These are phyloP conservation scores for Hypoxylon cercidicola DNA, from an alignment of 495 filamentous ascomycete species.

Conservation along the genomic window DNA sequence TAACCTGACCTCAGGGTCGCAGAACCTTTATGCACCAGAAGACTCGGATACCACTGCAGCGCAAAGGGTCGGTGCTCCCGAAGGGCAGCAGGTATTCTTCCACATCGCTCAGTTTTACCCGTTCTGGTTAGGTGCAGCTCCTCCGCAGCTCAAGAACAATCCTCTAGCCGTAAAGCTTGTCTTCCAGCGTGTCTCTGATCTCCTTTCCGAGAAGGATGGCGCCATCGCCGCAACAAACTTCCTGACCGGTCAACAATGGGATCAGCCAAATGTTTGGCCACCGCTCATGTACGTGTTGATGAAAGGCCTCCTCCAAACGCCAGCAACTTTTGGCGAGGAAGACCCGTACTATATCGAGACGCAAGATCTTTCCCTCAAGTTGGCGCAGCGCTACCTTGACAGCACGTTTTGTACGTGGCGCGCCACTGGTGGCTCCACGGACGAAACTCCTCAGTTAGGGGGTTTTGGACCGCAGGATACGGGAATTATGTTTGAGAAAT, in stretches of 20 bases:
- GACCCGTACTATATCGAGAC: conserved; percentile 55
- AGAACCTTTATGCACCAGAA: conserved; percentile 52
- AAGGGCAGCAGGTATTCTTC: conserved; percentile 55
- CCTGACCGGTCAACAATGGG: conserved; percentile 61
- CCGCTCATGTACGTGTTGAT: conserved; percentile 59
- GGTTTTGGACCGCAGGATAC: conserved; percentile 48
- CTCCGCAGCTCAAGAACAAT: conserved; percentile 53
- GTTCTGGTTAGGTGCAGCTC: conserved; percentile 64
- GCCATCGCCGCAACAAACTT: conserved; percentile 59
- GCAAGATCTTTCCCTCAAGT: conserved; percentile 51
- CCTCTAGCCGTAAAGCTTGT: conserved; percentile 56
- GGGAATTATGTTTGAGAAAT: conserved; percentile 64
- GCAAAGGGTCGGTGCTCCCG: conserved; percentile 48
- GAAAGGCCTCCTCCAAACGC: conserved; percentile 58
- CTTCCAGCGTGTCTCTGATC: conserved; percentile 48
- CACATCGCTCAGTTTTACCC: conserved; percentile 58
- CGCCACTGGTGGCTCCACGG: conserved; percentile 59
- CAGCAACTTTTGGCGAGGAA: conserved; percentile 54
- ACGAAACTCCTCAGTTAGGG: conserved; percentile 52
- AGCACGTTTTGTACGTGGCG: conserved; percentile 64
- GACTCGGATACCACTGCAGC: conserved; percentile 48
- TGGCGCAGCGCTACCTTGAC: conserved; percentile 62
- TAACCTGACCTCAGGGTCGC: conserved; percentile 57
- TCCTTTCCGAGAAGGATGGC: conserved; percentile 52
- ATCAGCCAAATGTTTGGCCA: conserved; percentile 64